These are phyloP conservation scores for Rostrohypoxylon terebratum DNA, from an alignment of 495 filamentous ascomycete genomes.

Conservation along the genomic window DNA sequence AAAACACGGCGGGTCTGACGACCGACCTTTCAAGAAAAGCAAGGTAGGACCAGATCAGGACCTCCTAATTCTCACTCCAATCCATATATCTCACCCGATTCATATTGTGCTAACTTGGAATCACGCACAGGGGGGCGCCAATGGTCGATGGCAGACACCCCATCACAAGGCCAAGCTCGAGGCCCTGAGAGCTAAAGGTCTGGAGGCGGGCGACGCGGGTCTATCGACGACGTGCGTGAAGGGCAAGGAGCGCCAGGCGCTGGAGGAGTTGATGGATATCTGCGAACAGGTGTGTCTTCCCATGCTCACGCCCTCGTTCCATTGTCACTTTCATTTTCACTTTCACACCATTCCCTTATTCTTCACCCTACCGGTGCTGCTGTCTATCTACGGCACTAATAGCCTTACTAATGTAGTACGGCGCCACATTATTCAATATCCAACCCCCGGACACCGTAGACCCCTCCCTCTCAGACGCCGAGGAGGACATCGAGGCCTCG, in stretches of 20 bases:
- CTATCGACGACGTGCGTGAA: constrained; percentile 92
- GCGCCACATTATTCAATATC: constrained; percentile 68
- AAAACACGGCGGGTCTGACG: constrained; percentile 37
- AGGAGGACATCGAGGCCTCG: constrained; percentile 81
- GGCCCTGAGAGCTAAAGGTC: constrained; percentile 50
- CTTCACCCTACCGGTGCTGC: too few species aligned
- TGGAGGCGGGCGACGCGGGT: constrained; percentile 82
- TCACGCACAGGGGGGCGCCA: constrained; percentile 56
- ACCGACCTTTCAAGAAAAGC: constrained; percentile 46
- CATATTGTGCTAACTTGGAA: not conserved
- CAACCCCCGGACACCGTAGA: constrained; percentile 54
- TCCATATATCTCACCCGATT: not conserved
- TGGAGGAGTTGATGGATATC: constrained; percentile 75
- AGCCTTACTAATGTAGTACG: constrained; percentile 64
- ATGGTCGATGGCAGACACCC: constrained; percentile 67
- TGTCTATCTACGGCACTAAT: not conserved
- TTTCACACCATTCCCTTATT: not conserved
- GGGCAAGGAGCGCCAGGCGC: constrained; percentile 80
- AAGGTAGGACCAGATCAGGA: constrained; percentile 39
- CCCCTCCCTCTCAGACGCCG: constrained; percentile 39
- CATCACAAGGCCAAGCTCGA: constrained; percentile 60
- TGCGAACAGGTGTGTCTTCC: constrained; percentile 73
- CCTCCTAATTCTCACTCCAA: not conserved
- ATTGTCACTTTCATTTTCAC: not conserved
- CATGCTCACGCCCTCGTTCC: too few species aligned